A percentile compares a stretch with the other conserved stretches of the same genome.
Conservation (phyloP, 192 early-diverging fungal species). For the Rhizophlyctis rosea region DNA sequence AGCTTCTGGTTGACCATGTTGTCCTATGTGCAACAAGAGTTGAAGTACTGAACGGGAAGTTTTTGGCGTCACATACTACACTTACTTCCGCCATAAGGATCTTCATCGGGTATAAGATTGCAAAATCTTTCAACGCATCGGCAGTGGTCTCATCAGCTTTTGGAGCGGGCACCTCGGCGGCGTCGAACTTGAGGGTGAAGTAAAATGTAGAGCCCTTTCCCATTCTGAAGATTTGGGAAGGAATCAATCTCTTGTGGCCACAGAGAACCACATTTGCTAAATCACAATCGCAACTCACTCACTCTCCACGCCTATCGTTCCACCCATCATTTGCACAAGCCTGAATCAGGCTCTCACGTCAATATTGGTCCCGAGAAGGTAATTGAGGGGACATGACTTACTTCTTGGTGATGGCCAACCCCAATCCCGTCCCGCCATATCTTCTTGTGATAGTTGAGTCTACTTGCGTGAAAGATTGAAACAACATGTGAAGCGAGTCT, state of each 20-base stretch:
- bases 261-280: not conserved
- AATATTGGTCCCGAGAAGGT: not conserved
- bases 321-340: constrained; percentile 60
- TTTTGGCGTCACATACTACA: not conserved
- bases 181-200: constrained; percentile 61
- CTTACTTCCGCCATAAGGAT: constrained; percentile 6
- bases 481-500: constrained; percentile 72
- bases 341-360: not conserved
- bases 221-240: no score
- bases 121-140: not conserved
- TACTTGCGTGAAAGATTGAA: constrained; percentile 83
- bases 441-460: constrained; percentile 53
- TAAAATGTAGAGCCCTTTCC: constrained; percentile 74
- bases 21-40: constrained; percentile 2
- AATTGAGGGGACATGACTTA: not conserved
- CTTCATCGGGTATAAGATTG: not conserved
- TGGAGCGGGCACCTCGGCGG: no score
- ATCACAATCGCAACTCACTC: constrained; percentile 16
- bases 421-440: constrained; percentile 85
- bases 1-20: constrained; percentile 27
- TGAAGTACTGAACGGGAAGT: not conserved
- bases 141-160: not conserved
- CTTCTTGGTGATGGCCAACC: constrained; percentile 24
- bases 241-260: no score
- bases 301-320: constrained; percentile 74